Evolutionary conservation across 768 basidiomycete species (phyloP).

Genomic region (Suillus sp.): DNA sequence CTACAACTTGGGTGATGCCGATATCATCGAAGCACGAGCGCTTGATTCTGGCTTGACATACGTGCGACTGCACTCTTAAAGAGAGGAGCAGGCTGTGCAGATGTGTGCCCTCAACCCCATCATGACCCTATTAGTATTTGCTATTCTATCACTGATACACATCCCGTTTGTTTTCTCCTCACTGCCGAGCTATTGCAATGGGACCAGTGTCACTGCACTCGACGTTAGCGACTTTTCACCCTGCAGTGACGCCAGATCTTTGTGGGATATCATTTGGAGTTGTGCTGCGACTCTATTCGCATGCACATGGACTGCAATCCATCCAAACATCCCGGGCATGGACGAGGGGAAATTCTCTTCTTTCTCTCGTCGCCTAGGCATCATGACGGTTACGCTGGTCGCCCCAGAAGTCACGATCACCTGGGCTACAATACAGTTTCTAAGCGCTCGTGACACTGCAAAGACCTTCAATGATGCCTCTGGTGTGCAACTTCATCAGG

Average conservation of each 20-base stretch:
- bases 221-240: not conserved
- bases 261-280: slow-evolving; percentile 31
- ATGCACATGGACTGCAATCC: slow-evolving; percentile 34
- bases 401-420: slow-evolving; percentile 32
- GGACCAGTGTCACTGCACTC: not conserved
- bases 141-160: not conserved
- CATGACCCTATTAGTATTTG: not conserved
- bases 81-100: not conserved
- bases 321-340: slow-evolving; percentile 33
- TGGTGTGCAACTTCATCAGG: not conserved
- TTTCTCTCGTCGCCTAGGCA: slow-evolving; percentile 3
- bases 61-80: not conserved
- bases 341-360: slow-evolving; percentile 13
- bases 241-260: slow-evolving; percentile 27
- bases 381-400: slow-evolving; percentile 26
- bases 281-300: slow-evolving; percentile 32
- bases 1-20: too few relatives aligned
- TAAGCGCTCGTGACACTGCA: slow-evolving; percentile 16
- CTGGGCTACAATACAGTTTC: too few relatives aligned
- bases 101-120: not conserved
- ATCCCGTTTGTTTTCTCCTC: not conserved
- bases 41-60: too few relatives aligned
- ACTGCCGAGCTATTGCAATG: not conserved
- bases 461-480: not conserved
- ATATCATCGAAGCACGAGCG: too few relatives aligned